Conservation (phyloP, 352 stramenopile genomes). For the Globisporangium camurandrum region DNA sequence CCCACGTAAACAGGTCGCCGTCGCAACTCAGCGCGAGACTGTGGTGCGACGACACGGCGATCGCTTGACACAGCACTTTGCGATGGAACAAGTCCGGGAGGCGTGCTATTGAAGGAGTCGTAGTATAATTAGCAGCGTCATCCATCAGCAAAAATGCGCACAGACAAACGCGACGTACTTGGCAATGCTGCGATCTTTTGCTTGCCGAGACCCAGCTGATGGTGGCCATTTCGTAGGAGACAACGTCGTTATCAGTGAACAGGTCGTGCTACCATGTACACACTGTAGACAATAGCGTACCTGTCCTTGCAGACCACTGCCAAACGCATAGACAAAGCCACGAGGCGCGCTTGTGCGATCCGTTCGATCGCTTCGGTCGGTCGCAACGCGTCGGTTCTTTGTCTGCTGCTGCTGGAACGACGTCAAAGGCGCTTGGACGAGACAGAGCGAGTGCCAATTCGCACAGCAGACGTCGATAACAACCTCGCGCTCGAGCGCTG, state of each 20-base stretch:
- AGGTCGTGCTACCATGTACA: too few relatives aligned
- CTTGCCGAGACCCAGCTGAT: slow-evolving; percentile 55
- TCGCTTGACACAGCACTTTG: slow-evolving; percentile 33
- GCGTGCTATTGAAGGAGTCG: slow-evolving; percentile 27
- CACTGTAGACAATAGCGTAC: too few relatives aligned
- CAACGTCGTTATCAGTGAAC: too few relatives aligned
- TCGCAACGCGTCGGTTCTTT: slow-evolving; percentile 1
- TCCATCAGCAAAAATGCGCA: too few relatives aligned
- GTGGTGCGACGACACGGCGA: slow-evolving; percentile 53
- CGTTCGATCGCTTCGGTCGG: not conserved
- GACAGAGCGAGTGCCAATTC: slow-evolving; percentile 68
- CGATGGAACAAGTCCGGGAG: slow-evolving; percentile 46
- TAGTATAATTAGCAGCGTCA: too few relatives aligned
- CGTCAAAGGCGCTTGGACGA: slow-evolving; percentile 17
- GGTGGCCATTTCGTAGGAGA: not conserved
- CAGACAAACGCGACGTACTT: slow-evolving; percentile 23
- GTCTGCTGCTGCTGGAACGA: too few relatives aligned
- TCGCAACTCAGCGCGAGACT: slow-evolving; percentile 42
- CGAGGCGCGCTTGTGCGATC: slow-evolving; percentile 1
- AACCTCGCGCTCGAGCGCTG: slow-evolving; percentile 33
- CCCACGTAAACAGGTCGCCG: slow-evolving; percentile 68
- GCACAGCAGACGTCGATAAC: slow-evolving; percentile 52
- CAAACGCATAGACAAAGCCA: slow-evolving; percentile 60
- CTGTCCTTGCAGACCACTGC: slow-evolving; percentile 62
- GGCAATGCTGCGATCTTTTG: slow-evolving; percentile 52